Percentiles rank a stretch among this genome's conserved stretches.
These are phyloP conservation scores for Penicillium sp. DNA, from an alignment of 2,329 filamentous ascomycete species.

Conservation along the genomic window DNA sequence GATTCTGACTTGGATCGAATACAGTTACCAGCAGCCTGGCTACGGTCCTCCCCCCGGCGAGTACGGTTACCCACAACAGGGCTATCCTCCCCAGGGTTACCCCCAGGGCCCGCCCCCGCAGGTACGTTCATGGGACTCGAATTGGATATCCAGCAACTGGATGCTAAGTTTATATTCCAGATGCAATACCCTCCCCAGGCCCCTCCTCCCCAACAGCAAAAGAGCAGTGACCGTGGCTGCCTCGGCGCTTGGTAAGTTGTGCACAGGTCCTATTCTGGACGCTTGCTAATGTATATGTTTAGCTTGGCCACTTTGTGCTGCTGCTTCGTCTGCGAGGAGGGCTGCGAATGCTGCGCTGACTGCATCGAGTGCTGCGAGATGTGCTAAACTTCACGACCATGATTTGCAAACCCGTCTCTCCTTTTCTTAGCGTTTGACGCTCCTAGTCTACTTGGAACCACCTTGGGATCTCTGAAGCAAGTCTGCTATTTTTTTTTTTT, in stretches of 20 bases:
- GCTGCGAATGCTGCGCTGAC: slow-evolving; percentile 65
- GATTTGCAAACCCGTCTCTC: slow-evolving; percentile 28
- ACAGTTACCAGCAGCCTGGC: slow-evolving; percentile 38
- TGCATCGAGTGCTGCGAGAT: slow-evolving; percentile 57
- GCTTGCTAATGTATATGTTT: slow-evolving; percentile 13
- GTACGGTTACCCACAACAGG: slow-evolving; percentile 31
- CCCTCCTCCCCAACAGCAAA: slow-evolving; percentile 45
- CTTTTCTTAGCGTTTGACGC: slow-evolving; percentile 23
- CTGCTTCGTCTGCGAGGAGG: slow-evolving; percentile 66
- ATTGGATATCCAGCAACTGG: background rate
- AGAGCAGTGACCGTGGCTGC: slow-evolving; percentile 45
- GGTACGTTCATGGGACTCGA: background rate
- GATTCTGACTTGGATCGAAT: background rate
- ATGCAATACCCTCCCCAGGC: slow-evolving; percentile 44
- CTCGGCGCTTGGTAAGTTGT: slow-evolving; percentile 52
- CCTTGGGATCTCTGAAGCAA: no score
- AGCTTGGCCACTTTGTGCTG: slow-evolving; percentile 62
- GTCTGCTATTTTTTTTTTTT: no score
- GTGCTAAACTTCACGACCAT: slow-evolving; percentile 33
- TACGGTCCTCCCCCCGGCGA: slow-evolving; percentile 31
- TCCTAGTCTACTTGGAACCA: slow-evolving; percentile 1
- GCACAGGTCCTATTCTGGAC: background rate
- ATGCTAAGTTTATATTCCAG: slow-evolving; percentile 27
- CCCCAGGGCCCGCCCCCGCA: slow-evolving; percentile 12
- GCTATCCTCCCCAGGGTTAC: slow-evolving; percentile 22